Base-by-base conservation (phyloP, 2,329 filamentous ascomycete species). In the Lecanoromycetidae sp. region DNA sequence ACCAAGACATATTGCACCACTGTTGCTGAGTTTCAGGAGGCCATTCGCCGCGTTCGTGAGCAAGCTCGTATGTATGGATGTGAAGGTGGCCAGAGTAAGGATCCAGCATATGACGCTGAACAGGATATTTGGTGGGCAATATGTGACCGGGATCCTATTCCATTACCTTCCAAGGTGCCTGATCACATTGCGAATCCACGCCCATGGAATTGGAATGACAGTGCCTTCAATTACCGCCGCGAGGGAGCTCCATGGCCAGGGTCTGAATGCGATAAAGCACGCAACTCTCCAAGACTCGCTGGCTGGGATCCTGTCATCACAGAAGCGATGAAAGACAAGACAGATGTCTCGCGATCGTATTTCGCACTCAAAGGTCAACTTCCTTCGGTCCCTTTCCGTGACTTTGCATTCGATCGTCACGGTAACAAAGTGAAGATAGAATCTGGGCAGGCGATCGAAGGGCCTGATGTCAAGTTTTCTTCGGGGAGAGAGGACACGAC, bases 101-200 rank as follows among this genome's bases (percentile, higher is more conserved):
- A 55, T 22, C 51, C 51, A 25, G 51, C 47, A 20, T 50, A 52
- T 43, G 53, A 55, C 23, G 53, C 53, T 23, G 53, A 55, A 44
- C 46, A 55, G 29, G 53, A 55, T 46, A 41, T 55, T 9, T 52
- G 53, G 40, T 55, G 53, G 53, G 53, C 53, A 4, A 55, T 55
- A 15, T 47, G 49, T 25, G 51, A 53, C 15, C 25, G 34, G 19
- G 49, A 52, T 20, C 51, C 51, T 1, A 52, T 55, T 10, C 51
- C 51, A 22, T 44, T 55, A 20, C 48, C 53, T 30, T 29, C 36
- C 10, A 15, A 44, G 13, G 17, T 46, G 9, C 46, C 53, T 12
- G 53, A 55, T 37, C 49, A 55, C 34, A 27, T 52, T 15, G 13
- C 40, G 5, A 34, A 55, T 26, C 51, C 53, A 22, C 53, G 51